These are phyloP conservation scores for Moesziomyces sp. DNA, from an alignment of 1,284 basidiomycete genomes.

Conservation along the genomic window DNA sequence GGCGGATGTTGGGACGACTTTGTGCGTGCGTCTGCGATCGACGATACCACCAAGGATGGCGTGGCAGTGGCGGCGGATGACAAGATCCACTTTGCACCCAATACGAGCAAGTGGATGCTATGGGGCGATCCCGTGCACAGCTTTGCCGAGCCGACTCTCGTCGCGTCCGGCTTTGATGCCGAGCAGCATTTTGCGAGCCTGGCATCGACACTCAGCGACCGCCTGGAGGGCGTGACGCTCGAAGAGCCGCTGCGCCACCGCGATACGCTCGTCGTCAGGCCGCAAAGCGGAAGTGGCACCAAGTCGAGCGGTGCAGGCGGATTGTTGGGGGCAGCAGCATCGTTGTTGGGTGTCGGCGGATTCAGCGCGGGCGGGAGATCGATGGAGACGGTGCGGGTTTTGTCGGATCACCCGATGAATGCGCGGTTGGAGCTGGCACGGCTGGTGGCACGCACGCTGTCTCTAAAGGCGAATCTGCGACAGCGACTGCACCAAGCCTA, in stretches of 20 bases:
- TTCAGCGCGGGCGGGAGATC: not conserved
- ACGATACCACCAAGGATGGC: conserved; percentile 43
- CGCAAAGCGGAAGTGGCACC: not conserved
- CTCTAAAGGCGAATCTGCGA: conserved; percentile 50
- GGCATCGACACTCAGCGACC: conserved; percentile 16
- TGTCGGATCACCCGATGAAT: conserved; percentile 55
- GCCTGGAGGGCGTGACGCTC: conserved; percentile 33
- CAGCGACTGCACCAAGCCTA: conserved; percentile 54
- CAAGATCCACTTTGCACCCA: conserved; percentile 65
- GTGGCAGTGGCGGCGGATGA: conserved; percentile 44
- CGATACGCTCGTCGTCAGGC: conserved; percentile 10
- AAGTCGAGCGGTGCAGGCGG: not conserved
- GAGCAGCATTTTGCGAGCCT: conserved; percentile 41
- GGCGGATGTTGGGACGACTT: conserved; percentile 68
- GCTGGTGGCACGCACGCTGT: conserved; percentile 43
- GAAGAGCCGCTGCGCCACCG: conserved; percentile 12
- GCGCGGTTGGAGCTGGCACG: conserved; percentile 48
- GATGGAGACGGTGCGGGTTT: conserved; percentile 16
- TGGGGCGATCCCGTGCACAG: conserved; percentile 64
- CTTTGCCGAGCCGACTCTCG: conserved; percentile 52
- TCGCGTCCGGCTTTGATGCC: conserved; percentile 44
- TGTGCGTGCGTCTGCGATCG: conserved; percentile 66
- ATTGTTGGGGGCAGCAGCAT: conserved; percentile 15
- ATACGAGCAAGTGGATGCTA: conserved; percentile 68
- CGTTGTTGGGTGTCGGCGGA: conserved; percentile 5